Base-by-base conservation (phyloP, 192 early-diverging fungal genomes). In the Physocladia obscura region DNA sequence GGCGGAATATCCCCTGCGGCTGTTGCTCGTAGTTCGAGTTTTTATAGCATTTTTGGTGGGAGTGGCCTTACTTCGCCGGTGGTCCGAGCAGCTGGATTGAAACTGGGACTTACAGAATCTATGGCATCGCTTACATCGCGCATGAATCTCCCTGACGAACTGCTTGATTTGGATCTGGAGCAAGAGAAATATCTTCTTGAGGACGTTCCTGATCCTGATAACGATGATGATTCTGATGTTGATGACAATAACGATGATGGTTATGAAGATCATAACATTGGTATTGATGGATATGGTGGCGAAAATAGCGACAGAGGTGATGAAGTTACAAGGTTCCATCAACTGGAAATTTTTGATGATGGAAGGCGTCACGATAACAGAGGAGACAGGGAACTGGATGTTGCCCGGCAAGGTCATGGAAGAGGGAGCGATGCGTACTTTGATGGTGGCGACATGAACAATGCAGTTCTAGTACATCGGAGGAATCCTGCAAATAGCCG, bases 171-270 rank as follows among this genome's bases (percentile, higher is more conserved):
- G 50, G 65, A 68, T 68, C 51, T 56, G 26, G 65, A 68, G 32
- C 30, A 56, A 15, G 70, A 72, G 36, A 31, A 32, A 2, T 72
- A 62, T 39, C 37, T 72, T n/a, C 31, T 72, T 44, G 70, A 72
- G 31, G 70, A 72, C 40, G 70, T 72, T 15, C 70, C 70, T 21
- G 70, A 72, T 36, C 70, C 70, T 15, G 70, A 72, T 48, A 5
- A 50, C 13, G 59, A 62, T 21, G 70, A 72, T 26, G 58, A 71
- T 30, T 35, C 50, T 4, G 60, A 63, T 30, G 44, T 30, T 38
- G 24, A 40, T 4, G 22, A 30, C 27, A 35, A 37, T 30, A 47
- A 63, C 5, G 60, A 63, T 30, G 44, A 48, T 38, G 24, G 26
- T 4, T 19, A 30, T 19, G 57, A 37, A 19, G 63, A 68, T 38